Evolutionary conservation across 129 eudicot genomes (phyloP).

Genomic region (Saussurea involucrata): DNA sequence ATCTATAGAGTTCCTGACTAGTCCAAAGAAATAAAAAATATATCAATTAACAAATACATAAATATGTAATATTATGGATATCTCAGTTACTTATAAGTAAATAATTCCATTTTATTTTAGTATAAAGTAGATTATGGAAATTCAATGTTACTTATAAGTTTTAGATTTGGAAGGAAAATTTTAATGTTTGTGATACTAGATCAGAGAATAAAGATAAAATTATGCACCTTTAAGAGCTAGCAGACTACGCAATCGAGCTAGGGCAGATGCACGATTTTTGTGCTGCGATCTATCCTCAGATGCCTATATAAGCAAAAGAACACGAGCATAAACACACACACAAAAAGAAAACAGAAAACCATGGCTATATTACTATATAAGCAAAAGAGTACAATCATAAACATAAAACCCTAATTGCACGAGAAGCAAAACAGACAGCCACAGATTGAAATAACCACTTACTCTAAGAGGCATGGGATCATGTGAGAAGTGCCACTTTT

Average conservation of each 20-base stretch:
- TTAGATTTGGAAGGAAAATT: background rate
- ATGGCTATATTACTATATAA: constrained; percentile 23
- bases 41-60: constrained; percentile 7
- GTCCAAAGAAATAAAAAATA: constrained; percentile 20
- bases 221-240: constrained; percentile 82
- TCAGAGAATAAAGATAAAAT: background rate
- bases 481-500: too few relatives aligned
- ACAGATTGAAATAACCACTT: background rate
- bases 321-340: constrained; percentile 12
- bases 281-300: constrained; percentile 94
- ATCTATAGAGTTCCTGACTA: constrained; percentile 83
- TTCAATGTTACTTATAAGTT: background rate
- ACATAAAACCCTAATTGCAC: background rate
- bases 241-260: constrained; percentile 67
- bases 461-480: background rate
- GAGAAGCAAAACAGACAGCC: background rate
- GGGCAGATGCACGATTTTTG: constrained; percentile 82
- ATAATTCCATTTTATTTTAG: background rate
- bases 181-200: background rate
- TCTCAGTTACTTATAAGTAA: background rate
- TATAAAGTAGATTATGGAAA: background rate
- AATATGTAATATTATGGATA: background rate
- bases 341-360: background rate
- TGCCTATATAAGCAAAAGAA: constrained; percentile 48
- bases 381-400: constrained; percentile 14